These are phyloP conservation scores for Cryphonectria japonica DNA, from an alignment of 2,329 filamentous ascomycete genomes.

Conservation along the genomic window DNA sequence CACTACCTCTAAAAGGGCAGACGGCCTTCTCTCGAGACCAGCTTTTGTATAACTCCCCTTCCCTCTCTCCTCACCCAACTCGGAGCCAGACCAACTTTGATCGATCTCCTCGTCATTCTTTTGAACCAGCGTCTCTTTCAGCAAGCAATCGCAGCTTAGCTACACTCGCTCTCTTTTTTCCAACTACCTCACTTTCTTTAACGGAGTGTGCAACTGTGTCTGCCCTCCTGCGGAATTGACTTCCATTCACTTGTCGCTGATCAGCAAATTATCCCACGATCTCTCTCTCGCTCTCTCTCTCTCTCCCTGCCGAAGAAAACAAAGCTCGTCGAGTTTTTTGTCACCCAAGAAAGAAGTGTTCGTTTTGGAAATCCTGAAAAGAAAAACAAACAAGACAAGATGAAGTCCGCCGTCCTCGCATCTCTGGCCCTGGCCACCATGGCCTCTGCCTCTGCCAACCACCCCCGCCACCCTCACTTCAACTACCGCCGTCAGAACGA, in stretches of 20 bases:
- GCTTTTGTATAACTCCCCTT: slow-evolving; percentile 26
- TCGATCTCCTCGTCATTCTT: slow-evolving; percentile 30
- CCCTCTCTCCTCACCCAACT: slow-evolving; percentile 25
- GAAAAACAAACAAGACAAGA: slow-evolving; percentile 40
- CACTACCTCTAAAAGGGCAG: slow-evolving; percentile 28
- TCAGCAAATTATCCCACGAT: slow-evolving; percentile 28
- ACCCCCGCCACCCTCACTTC: slow-evolving; percentile 41
- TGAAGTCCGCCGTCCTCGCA: slow-evolving; percentile 50
- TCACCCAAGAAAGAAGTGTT: slow-evolving; percentile 19
- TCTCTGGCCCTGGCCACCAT: slow-evolving; percentile 49
- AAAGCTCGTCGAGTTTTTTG: not conserved
- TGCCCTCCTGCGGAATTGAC: slow-evolving; percentile 39
- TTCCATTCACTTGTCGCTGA: slow-evolving; percentile 36
- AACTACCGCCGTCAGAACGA: slow-evolving; percentile 37
- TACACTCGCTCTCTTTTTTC: slow-evolving; percentile 29
- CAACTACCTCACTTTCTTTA: slow-evolving; percentile 38
- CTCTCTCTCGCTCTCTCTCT: slow-evolving; percentile 22
- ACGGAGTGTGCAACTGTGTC: slow-evolving; percentile 37
- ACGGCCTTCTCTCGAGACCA: slow-evolving; percentile 18
- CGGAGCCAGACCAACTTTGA: slow-evolving; percentile 27
- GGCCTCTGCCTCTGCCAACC: slow-evolving; percentile 46
- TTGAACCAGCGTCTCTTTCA: slow-evolving; percentile 28
- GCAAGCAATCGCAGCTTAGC: slow-evolving; percentile 27
- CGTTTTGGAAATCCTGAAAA: slow-evolving; percentile 25
- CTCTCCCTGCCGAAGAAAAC: not conserved